Evolutionary conservation across 345 rosid genomes (phyloP).

Genomic region (Eucalyptus victrix): DNA sequence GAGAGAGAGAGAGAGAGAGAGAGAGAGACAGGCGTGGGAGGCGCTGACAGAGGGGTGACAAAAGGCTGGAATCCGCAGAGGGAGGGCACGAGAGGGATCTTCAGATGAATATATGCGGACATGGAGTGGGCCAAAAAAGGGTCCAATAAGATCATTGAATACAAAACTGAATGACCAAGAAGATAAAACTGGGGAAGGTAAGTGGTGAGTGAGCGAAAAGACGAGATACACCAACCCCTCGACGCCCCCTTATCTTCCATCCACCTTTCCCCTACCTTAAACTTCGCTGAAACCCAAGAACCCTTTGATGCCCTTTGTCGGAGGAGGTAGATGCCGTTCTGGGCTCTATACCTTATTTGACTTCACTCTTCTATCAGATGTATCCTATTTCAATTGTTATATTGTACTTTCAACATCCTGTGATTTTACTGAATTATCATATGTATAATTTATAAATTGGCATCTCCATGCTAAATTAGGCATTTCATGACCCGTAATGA

Average conservation of each 20-base stretch:
- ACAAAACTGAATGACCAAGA: neutral
- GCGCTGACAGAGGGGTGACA: neutral
- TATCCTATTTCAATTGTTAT: neutral
- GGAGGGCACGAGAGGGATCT: neutral
- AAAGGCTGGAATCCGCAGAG: neutral
- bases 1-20: neutral
- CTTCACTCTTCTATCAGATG: neutral
- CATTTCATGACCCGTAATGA: neutral
- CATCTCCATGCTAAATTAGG: neutral
- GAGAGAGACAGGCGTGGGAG: neutral
- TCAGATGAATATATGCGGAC: neutral
- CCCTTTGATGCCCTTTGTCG: neutral
- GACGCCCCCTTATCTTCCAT: neutral
- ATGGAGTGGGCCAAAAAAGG: neutral
- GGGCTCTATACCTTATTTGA: neutral
- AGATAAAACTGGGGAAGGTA: neutral
- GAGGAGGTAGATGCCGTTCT: neutral
- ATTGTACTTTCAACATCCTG: neutral
- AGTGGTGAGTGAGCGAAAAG: neutral
- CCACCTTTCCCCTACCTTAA: neutral
- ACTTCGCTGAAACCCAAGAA: neutral
- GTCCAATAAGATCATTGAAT: neutral
- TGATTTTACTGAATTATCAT: neutral
- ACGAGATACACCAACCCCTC: neutral
- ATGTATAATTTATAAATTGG: neutral